phyloP scores from a whole-genome alignment of 2,329 filamentous ascomycete genomes.

The Mollisiaceae sp. region DNA sequence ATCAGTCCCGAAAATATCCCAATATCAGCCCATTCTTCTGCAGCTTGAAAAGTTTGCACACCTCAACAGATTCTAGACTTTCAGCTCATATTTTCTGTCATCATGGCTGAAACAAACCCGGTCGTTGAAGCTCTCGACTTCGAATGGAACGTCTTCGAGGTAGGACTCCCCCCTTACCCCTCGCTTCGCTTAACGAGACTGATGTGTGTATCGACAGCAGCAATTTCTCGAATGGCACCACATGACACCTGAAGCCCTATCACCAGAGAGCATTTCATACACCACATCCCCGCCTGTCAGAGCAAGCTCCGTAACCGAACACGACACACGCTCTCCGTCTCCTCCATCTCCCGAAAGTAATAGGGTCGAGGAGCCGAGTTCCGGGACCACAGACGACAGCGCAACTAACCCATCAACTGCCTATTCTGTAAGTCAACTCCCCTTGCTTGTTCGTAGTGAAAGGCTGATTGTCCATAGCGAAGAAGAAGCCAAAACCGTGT shows the following conservation, averaged over 20 bases:
- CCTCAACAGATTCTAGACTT: not conserved
- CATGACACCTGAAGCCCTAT: conserved; percentile 1
- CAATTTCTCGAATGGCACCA: conserved; percentile 15
- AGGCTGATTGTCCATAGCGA: conserved; percentile 6
- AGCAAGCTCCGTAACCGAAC: not conserved
- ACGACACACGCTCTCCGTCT: not conserved
- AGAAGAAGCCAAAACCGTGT: conserved; percentile 21
- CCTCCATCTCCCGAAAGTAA: not conserved
- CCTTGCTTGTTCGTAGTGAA: not conserved
- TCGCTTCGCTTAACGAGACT: not conserved
- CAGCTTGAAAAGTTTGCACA: conserved; percentile 1
- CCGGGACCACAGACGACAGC: not conserved
- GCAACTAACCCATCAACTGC: not conserved
- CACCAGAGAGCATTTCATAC: conserved; percentile 3
- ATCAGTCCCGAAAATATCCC: not conserved
- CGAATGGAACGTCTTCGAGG: conserved; percentile 16
- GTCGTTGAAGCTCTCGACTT: not conserved
- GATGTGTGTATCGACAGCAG: not conserved
- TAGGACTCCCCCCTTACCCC: not conserved
- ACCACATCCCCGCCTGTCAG: not conserved
- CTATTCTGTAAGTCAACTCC: not conserved
- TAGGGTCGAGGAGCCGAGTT: not conserved
- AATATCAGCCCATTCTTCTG: not conserved
- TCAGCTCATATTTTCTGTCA: not conserved
- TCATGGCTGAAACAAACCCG: not conserved